Evolutionary conservation across 148 eudicot genomes (phyloP).

Genomic region (Fagopyrum tataricum): DNA sequence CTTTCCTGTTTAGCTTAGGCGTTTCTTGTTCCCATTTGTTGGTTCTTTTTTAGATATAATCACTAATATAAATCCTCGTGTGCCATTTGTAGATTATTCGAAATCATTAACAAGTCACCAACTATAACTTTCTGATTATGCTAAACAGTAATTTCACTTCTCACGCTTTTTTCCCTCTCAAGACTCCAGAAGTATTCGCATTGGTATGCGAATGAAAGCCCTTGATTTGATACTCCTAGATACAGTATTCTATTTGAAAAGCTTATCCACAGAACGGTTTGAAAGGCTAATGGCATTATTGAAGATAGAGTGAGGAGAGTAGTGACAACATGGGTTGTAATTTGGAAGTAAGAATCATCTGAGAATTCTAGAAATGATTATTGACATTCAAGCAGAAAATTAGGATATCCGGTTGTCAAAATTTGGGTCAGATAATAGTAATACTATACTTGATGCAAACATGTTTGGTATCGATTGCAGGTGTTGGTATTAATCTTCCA

Average conservation of each 20-base stretch:
- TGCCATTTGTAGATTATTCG: not conserved
- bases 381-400: too few species aligned
- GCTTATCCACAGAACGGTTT: not conserved
- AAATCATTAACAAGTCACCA: too few species aligned
- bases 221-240: not conserved
- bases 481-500: too few species aligned
- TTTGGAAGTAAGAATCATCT: not conserved
- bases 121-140: not conserved
- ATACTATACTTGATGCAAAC: too few species aligned
- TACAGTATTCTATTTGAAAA: not conserved
- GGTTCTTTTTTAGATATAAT: not conserved
- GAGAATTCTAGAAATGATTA: not conserved
- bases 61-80: not conserved
- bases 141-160: not conserved
- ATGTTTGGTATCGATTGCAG: too few species aligned
- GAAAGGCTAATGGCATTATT: not conserved
- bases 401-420: too few species aligned
- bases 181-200: not conserved
- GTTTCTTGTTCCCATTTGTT: not conserved
- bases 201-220: not conserved
- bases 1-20: not conserved
- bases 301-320: not conserved
- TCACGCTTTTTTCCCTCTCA: too few species aligned
- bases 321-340: not conserved
- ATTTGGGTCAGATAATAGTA: too few species aligned